Conservation (phyloP, 2,329 filamentous ascomycete species). For the Acephala macrosclerotiorum region DNA sequence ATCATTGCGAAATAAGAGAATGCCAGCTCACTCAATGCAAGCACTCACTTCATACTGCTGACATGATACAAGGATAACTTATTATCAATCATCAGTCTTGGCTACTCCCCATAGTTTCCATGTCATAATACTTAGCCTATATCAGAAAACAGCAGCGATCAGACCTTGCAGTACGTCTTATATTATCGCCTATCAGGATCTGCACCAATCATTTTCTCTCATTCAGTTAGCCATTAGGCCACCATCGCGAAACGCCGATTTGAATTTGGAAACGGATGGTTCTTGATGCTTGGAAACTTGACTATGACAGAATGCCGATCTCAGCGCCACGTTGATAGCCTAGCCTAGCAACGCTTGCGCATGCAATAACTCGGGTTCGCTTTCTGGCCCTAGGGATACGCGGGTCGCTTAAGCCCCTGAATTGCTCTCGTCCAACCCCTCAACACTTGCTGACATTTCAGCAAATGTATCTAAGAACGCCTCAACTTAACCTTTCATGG, state of each 20-base stretch:
- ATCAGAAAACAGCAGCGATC: not conserved
- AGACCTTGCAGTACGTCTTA: too few species aligned
- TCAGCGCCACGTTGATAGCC: not conserved
- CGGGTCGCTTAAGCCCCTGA: too few species aligned
- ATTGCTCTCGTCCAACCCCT: too few species aligned
- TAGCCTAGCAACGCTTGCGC: not conserved
- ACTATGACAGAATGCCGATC: not conserved
- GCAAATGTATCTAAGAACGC: too few species aligned
- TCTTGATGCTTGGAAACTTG: not conserved
- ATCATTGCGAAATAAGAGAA: not conserved
- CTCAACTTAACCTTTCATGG: too few species aligned
- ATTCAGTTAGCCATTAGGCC: not conserved
- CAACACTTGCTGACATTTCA: too few species aligned
- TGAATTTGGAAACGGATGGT: not conserved
- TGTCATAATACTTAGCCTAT: not conserved
- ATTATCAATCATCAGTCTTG: not conserved
- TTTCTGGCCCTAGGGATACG: too few species aligned
- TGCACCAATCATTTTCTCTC: not conserved
- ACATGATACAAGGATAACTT: not conserved
- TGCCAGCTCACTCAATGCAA: not conserved
- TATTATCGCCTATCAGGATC: too few species aligned
- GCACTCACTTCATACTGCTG: not conserved
- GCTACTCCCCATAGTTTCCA: not conserved
- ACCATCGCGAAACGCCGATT: too few species aligned
- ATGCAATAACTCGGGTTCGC: not conserved